Evolutionary conservation across 2,329 filamentous ascomycete species (phyloP).

Genomic region (Cercospora sp.): DNA sequence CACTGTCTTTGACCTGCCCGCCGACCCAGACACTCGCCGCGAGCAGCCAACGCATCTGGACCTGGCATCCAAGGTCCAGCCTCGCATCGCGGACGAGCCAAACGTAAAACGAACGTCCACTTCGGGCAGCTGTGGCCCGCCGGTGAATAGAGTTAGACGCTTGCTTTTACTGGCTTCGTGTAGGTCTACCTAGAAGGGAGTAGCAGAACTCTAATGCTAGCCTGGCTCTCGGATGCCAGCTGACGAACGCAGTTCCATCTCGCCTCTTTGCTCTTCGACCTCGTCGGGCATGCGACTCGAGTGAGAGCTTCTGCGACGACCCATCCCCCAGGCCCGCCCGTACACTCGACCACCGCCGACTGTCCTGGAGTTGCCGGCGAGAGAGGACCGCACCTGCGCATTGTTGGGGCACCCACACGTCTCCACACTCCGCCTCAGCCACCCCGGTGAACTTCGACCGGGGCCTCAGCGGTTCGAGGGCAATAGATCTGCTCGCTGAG

Average conservation of each 20-base stretch:
- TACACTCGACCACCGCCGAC: background rate
- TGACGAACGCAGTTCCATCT: constrained; percentile 27
- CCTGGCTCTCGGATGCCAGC: constrained; percentile 25
- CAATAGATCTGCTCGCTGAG: background rate
- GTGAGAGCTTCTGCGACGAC: constrained; percentile 3
- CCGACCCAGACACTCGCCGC: background rate
- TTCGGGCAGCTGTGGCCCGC: constrained; percentile 25
- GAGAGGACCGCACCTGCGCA: background rate
- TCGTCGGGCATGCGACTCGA: background rate
- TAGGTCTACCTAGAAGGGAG: constrained; percentile 18
- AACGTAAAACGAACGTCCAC: constrained; percentile 22
- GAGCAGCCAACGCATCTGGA: constrained; percentile 6
- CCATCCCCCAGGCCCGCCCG: background rate
- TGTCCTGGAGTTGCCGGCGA: background rate
- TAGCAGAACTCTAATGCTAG: constrained; percentile 29
- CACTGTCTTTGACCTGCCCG: background rate
- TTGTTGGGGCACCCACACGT: background rate
- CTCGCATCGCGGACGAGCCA: constrained; percentile 13
- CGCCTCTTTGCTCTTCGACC: constrained; percentile 11
- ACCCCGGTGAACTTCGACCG: background rate
- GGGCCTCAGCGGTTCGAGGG: background rate
- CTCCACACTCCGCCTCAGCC: constrained; percentile 1
- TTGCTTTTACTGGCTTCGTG: constrained; percentile 25
- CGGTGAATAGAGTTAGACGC: constrained; percentile 30
- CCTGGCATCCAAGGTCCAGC: constrained; percentile 8